Conservation (phyloP, 139 green algal species). For the Zygnema circumcarinatum region DNA sequence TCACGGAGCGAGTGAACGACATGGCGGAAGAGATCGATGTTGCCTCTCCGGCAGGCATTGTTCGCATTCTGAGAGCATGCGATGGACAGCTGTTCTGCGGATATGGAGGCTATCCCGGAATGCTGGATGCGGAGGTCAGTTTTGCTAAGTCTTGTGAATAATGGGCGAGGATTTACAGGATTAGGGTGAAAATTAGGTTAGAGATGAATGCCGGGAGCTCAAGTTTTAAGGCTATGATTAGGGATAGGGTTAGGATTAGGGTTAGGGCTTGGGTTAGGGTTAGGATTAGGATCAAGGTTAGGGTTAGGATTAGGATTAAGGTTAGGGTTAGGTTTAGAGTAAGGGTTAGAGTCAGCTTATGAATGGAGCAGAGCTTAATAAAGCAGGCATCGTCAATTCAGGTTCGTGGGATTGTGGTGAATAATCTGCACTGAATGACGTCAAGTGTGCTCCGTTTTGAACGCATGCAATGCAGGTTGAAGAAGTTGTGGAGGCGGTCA, state of each 20-base stretch:
- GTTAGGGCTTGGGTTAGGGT: background rate
- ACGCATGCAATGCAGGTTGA: slow-evolving; percentile 27
- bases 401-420: too few species aligned
- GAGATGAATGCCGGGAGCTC: too few species aligned
- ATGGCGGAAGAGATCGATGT: slow-evolving; percentile 33
- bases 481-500: slow-evolving; percentile 23
- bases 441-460: background rate
- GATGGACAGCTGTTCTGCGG: slow-evolving; percentile 37
- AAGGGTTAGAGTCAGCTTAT: background rate
- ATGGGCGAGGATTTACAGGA: background rate
- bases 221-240: too few species aligned
- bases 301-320: background rate
- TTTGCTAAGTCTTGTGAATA: background rate
- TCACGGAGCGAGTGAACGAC: slow-evolving; percentile 43
- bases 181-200: background rate
- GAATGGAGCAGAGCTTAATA: background rate
- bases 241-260: too few species aligned
- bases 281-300: background rate
- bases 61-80: slow-evolving; percentile 35
- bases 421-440: background rate
- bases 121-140: slow-evolving; percentile 41
- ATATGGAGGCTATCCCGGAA: slow-evolving; percentile 20
- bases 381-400: background rate
- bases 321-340: background rate
- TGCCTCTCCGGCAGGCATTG: slow-evolving; percentile 14